Percentiles rank a stretch among this genome's conserved stretches.
Evolutionary conservation across 2,329 filamentous ascomycete species (phyloP).

Genomic region (Ceratocystis smalleyi): DNA sequence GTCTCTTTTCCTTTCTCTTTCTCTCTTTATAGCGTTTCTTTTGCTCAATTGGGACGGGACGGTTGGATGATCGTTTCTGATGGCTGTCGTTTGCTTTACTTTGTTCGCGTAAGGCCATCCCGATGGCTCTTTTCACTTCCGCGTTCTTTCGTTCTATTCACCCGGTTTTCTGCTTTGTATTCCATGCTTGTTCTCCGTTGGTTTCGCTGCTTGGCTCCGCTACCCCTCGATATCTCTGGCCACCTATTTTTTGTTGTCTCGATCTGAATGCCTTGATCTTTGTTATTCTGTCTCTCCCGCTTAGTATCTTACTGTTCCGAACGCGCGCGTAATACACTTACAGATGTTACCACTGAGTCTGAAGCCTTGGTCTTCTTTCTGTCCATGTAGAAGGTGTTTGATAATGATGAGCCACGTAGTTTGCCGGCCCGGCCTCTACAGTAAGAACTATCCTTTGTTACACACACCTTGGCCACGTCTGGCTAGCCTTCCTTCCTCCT

Average conservation of each 20-base stretch:
- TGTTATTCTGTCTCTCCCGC: background rate
- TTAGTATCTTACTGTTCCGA: background rate
- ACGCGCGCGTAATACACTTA: background rate
- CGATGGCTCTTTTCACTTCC: background rate
- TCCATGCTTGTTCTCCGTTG: background rate
- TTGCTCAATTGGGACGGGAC: slow-evolving; percentile 3
- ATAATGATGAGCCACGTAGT: background rate
- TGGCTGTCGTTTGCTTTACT: background rate
- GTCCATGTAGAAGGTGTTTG: background rate
- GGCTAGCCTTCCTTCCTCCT: background rate
- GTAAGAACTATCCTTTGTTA: background rate
- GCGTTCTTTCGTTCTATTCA: background rate
- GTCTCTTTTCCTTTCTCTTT: background rate
- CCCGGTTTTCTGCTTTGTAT: background rate
- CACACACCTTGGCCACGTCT: background rate
- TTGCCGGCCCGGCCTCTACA: background rate
- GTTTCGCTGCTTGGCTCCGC: background rate
- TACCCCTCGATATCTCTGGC: too few relatives aligned
- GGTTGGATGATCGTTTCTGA: slow-evolving; percentile 6
- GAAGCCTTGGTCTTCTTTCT: too few relatives aligned
- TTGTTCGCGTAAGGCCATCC: background rate
- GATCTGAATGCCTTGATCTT: background rate
- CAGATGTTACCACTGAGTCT: background rate
- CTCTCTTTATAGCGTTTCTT: background rate
- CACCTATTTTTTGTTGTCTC: background rate